Conservation (phyloP, 2,329 filamentous ascomycete genomes). For the Fusarium solani-melongenae region DNA sequence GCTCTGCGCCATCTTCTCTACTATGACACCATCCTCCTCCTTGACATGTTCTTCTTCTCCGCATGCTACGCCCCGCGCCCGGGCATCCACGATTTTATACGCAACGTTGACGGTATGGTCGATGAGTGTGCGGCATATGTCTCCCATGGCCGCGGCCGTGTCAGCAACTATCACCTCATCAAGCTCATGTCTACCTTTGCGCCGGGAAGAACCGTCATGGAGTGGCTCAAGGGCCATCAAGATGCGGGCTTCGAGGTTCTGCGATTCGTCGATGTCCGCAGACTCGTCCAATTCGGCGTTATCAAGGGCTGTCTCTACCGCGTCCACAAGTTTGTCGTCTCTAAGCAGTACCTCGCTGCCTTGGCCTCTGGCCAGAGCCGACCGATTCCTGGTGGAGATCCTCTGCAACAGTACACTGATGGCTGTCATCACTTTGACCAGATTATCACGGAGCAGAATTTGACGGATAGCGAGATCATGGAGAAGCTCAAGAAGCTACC, state of each 20-base stretch:
- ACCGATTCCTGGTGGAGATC: constrained; percentile 56
- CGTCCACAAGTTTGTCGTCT: constrained; percentile 89
- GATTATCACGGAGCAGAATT: constrained; percentile 80
- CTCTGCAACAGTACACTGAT: constrained; percentile 76
- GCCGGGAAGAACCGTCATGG: constrained; percentile 84
- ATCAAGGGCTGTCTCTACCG: constrained; percentile 96
- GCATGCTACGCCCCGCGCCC: constrained; percentile 88
- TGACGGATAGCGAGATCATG: constrained; percentile 77
- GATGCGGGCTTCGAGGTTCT: constrained; percentile 74
- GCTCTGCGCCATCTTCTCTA: constrained; percentile 91
- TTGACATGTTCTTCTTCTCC: constrained; percentile 95
- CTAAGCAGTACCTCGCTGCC: constrained; percentile 68
- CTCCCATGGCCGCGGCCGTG: constrained; percentile 58
- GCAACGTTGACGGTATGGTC: constrained; percentile 78
- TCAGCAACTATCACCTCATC: constrained; percentile 75
- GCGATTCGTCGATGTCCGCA: constrained; percentile 83
- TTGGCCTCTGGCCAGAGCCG: constrained; percentile 65
- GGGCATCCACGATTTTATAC: constrained; percentile 82
- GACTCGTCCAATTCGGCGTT: constrained; percentile 93
- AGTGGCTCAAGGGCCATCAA: constrained; percentile 84
- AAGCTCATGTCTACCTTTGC: constrained; percentile 87
- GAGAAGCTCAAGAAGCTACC: constrained; percentile 71
- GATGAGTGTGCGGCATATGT: constrained; percentile 92
- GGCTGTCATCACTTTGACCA: constrained; percentile 83
- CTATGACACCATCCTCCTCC: constrained; percentile 88